Evolutionary conservation across 495 filamentous ascomycete genomes (phyloP), one percentile per base, ranked within the genome.

Genomic region (Trichoderma virens): DNA sequence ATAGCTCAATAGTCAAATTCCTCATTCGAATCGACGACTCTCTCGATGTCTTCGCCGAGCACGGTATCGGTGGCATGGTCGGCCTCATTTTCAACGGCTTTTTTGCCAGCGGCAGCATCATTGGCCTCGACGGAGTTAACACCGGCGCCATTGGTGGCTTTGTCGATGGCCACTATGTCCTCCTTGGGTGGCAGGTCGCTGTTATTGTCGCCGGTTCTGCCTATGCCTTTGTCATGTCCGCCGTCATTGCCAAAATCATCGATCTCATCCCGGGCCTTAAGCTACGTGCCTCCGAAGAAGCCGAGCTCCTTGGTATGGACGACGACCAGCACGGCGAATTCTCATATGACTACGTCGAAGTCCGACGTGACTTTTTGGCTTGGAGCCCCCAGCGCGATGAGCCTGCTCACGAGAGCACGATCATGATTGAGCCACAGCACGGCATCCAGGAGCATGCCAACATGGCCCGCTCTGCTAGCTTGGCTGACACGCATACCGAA

Each of bases 311-410:
- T 61, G 94, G 94, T 64, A 97, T 98, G 93, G 94, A 98, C 69
- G 95, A 98, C 73, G 94, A 98, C 78, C 94, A 98, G 73, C 88
- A 97, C 38, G 94, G 94, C 72, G 94, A 98, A 76, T 98, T 98
- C 72, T 95, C 94, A 7, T 98, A 98, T 79, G 94, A 98, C 76
- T 98, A 98, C 75, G 94, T 98, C 69, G 94, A 98, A 81, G 94
- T 98, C 66, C 88, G 94, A 64, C 86, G 94, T 65, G 94, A 98
- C 74, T 98, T 97, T 80, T 85, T 97, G 18, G 94, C 94, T 56
- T 98, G 94, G 94, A 97, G 91, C 5, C 93, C 94, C 0, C 89
- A 91, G 64, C 90, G 90, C 74, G 86, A 89, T 38, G 87, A 88
- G 67, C 79, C 76, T 35, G 82, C 82, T 59, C 83, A 87, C 47